Base-by-base conservation (phyloP, 495 filamentous ascomycete genomes). In the Ascodesmis nigricans region DNA sequence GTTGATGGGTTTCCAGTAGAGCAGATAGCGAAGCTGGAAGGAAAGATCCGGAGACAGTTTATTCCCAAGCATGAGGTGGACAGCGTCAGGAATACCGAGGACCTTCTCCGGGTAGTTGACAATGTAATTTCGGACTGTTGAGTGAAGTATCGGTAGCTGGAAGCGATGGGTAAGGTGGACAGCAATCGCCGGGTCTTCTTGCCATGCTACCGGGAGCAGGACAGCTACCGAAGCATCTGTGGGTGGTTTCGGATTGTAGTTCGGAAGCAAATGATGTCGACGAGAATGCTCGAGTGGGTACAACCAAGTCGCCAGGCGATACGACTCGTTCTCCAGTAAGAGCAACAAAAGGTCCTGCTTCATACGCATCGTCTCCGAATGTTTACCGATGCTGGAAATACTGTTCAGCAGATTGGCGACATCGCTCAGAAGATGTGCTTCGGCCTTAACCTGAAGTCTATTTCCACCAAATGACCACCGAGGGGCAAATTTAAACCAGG, bases 401-500 rank as follows among this genome's bases (percentile, higher is more conserved):
- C 56, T 47, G 33, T 54, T 63, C 38, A 99, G 52, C 18, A 69
- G 65, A 29, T 57, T 55, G 18, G 68, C 57, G 23, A 93, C 71
- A 55, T 95, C 84, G 6, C 62, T 61, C 5, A 99, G 66, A 21
- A 95, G 55, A 41, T 71, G 73, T 21, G 77, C 69, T 54, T 99
- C 90, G 0, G 90, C 80, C 55, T 87, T 95, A 19, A 95, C 63
- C 49, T 95, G 87, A 5, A 93, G 59, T 29, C 77, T 64, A 50
- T 93, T 93, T 38, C 84, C 82, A 26, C 90, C 90, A 52, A 90
- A 95, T 2, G 83, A 90, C 87, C 87, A 99, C 41, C 70, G 66
- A 21, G 90, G 78, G 10, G 76, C 58, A 40, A 71, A 65, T 24
- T 63, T 69, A 53, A 95, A 99, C 90, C 90, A 95, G 34, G 65